Evolutionary conservation across 345 rosid species (phyloP), one percentile per base, ranked within the genome.

Genomic region (Populus davidiana): DNA sequence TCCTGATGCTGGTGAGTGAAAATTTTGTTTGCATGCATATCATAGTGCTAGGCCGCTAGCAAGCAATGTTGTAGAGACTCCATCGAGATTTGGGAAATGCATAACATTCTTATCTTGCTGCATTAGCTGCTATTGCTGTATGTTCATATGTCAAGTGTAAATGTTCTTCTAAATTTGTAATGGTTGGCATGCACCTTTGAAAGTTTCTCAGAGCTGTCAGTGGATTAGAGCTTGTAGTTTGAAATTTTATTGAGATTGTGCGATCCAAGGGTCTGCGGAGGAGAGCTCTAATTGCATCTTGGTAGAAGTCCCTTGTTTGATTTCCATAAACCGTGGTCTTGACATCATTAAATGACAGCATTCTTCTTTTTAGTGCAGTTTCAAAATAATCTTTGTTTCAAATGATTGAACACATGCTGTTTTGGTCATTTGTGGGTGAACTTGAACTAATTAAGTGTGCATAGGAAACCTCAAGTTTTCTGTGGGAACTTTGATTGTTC

Each of bases 1-100:
- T 47, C 85, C 85, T 23, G 85, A 82, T 66, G 82, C 79, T 35
- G 85, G 82, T 82, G 64, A 74, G 79, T 67, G 35, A 63, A 13
- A 25, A 59, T 25, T 75, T 33, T 70, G 13, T 61, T 8, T 3
- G 12, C 75, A 12, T 77, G 36, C 12, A 14, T 43, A 1, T 70
- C 16, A 41, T 69, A 29, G 3, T 76, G 41, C 44, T 31, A 59
- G 29, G 63, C 29, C 4, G 2, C 63, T 59, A n/a, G 63, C 63
- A 59, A 59, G 27, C 29, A 5, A 10, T 59, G 63, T n/a, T n/a
- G n/a, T 59, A n/a, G 29, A 56, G 27, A 59, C 29, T 10, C 63
- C 29, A 9, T 59, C 10, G n/a, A n/a, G 63, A 59, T n/a, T n/a
- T n/a, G 63, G 63, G 23, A 59, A 59, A 8, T 11, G 11, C 3